Evolutionary conservation across 805 yeast genomes (phyloP).

Genomic region (Candida montana): DNA sequence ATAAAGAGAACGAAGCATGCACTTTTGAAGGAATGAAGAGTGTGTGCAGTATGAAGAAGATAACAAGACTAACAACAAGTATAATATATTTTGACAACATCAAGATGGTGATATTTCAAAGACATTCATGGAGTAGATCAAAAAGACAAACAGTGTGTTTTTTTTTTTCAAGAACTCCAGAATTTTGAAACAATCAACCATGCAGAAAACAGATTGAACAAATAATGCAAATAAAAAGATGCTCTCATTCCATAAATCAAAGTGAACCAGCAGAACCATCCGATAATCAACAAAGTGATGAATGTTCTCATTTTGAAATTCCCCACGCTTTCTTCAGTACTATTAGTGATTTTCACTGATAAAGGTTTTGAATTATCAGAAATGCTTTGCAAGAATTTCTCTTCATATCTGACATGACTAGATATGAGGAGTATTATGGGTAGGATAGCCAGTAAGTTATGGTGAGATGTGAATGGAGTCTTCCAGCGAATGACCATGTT

Average conservation of each 20-base stretch:
- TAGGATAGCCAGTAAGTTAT: slow-evolving; percentile 69
- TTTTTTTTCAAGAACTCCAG: slow-evolving; percentile 18
- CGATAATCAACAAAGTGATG: slow-evolving; percentile 33
- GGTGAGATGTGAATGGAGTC: slow-evolving; percentile 83
- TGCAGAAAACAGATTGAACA: slow-evolving; percentile 60
- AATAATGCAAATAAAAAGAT: slow-evolving; percentile 78
- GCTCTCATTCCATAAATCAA: slow-evolving; percentile 73
- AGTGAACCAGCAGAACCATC: slow-evolving; percentile 54
- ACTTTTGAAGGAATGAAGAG: too few relatives aligned
- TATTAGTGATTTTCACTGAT: slow-evolving; percentile 25
- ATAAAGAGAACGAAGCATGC: too few relatives aligned
- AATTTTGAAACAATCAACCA: slow-evolving; percentile 35
- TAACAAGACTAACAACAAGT: too few relatives aligned
- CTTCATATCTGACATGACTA: slow-evolving; percentile 8
- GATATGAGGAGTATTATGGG: slow-evolving; percentile 54
- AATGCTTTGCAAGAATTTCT: slow-evolving; percentile 19
- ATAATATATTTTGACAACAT: too few relatives aligned
- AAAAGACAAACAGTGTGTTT: too few relatives aligned
- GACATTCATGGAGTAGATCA: too few relatives aligned
- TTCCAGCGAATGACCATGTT: slow-evolving; percentile 73
- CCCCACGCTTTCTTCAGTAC: slow-evolving; percentile 7
- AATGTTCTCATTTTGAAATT: neutral
- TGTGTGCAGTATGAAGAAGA: too few relatives aligned
- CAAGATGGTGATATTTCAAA: too few relatives aligned
- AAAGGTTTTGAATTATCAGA: slow-evolving; percentile 26